Conservation (phyloP, 768 basidiomycete genomes). For the Gyrodon lividus region DNA sequence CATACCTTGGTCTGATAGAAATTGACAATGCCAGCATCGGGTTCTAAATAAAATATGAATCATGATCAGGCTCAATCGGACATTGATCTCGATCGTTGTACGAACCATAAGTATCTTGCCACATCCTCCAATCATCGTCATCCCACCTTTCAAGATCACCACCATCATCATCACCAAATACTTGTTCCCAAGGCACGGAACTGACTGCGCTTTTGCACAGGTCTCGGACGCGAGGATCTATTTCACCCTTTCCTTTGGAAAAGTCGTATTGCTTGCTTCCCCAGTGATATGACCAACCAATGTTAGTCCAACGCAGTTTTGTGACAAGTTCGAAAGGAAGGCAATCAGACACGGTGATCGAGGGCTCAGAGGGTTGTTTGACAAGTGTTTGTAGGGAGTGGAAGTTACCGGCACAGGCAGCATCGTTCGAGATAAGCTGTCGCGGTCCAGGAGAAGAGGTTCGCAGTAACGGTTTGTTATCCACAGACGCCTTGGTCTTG, state of each 20-base stretch:
- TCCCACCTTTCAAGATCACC: conserved; percentile 48
- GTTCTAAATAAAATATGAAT: conserved; percentile 48
- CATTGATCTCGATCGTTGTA: conserved; percentile 1
- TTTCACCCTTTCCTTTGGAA: conserved; percentile 58
- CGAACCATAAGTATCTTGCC: conserved; percentile 80
- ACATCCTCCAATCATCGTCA: conserved; percentile 63
- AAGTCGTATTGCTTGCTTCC: conserved; percentile 95
- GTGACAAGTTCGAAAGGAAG: conserved; percentile 56
- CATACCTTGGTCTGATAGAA: conserved; percentile 80
- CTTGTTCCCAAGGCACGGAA: conserved; percentile 65
- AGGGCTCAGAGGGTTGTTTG: conserved; percentile 66
- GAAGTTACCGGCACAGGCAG: conserved; percentile 60
- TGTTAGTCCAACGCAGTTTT: conserved; percentile 92
- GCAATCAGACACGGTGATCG: conserved; percentile 51
- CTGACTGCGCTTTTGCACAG: conserved; percentile 65
- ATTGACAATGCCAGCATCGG: conserved; percentile 96
- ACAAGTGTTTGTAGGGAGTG: conserved; percentile 49
- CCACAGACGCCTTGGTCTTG: conserved; percentile 37
- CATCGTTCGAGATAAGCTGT: conserved; percentile 67
- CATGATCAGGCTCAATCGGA: not conserved
- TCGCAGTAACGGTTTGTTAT: conserved; percentile 2
- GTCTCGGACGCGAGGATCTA: conserved; percentile 53
- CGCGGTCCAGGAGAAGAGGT: conserved; percentile 49
- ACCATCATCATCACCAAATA: conserved; percentile 44
- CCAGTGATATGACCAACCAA: conserved; percentile 98